phyloP scores from a whole-genome alignment of 495 filamentous ascomycete genomes.

The Penicillium parvum region DNA sequence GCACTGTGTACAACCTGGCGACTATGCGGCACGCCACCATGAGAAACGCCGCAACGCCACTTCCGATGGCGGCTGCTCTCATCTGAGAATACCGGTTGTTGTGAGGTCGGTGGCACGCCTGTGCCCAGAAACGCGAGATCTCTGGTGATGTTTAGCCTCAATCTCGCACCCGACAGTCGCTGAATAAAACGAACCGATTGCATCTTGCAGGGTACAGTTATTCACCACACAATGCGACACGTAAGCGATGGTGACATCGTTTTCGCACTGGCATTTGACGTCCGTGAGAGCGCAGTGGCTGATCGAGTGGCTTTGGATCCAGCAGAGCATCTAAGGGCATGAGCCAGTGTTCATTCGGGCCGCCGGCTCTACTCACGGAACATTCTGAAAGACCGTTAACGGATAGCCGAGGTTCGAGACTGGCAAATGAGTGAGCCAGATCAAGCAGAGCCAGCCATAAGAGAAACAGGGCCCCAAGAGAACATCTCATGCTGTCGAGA shows the following conservation, averaged over 20 bases:
- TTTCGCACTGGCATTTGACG: not conserved
- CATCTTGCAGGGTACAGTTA: not conserved
- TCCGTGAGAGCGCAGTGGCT: not conserved
- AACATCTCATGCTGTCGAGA: constrained; percentile 1
- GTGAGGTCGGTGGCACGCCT: constrained; percentile 7
- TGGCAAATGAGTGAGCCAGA: not conserved
- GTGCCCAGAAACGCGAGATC: not conserved
- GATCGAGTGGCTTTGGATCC: not conserved
- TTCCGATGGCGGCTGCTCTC: constrained; percentile 1
- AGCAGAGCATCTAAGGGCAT: not conserved
- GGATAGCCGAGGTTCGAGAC: not conserved
- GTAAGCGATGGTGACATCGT: not conserved
- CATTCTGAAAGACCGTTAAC: not conserved
- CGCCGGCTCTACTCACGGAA: not conserved
- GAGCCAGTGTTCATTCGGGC: not conserved
- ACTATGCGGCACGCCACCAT: constrained; percentile 6
- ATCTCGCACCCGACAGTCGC: not conserved
- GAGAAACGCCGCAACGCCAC: not conserved
- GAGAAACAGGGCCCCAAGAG: not conserved
- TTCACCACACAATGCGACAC: not conserved
- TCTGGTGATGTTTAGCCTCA: not conserved
- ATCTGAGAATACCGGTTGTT: constrained; percentile 4
- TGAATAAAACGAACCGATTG: not conserved
- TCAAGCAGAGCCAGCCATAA: not conserved
- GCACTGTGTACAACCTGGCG: constrained; percentile 4